Percentiles rank a stretch among this genome's conserved stretches.
These are phyloP conservation scores for Crithidia expoeki DNA, from an alignment of 208 protist genomes.

Conservation along the genomic window DNA sequence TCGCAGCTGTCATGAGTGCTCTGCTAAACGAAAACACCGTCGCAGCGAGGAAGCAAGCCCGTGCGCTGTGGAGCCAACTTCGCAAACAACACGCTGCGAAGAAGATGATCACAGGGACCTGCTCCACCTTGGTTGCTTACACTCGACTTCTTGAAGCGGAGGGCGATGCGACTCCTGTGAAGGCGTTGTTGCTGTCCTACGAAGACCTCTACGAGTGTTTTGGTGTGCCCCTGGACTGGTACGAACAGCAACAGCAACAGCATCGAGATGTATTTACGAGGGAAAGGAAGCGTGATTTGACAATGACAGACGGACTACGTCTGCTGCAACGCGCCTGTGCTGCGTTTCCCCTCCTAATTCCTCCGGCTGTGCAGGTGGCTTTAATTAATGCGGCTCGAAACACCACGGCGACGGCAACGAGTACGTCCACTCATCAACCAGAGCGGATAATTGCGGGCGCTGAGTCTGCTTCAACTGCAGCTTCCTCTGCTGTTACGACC, in stretches of 20 bases:
- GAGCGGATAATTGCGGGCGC: neutral
- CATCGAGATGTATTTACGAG: neutral
- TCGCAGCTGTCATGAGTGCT: conserved; percentile 64
- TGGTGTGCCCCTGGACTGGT: conserved; percentile 41
- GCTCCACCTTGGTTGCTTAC: conserved; percentile 34
- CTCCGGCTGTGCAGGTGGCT: conserved; percentile 17
- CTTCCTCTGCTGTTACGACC: neutral
- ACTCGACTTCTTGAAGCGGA: conserved; percentile 32
- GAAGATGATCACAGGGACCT: conserved; percentile 35
- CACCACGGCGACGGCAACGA: neutral
- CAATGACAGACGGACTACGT: neutral
- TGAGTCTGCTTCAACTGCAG: neutral
- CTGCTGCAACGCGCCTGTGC: conserved; percentile 8
- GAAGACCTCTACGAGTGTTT: conserved; percentile 48
- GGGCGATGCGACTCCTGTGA: conserved; percentile 24
- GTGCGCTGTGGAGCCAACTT: conserved; percentile 41
- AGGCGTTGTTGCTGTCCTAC: conserved; percentile 38
- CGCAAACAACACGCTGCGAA: conserved; percentile 10
- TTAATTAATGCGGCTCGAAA: neutral
- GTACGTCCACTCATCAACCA: neutral
- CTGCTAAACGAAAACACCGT: conserved; percentile 30
- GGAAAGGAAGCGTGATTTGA: neutral
- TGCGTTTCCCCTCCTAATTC: conserved; percentile 22
- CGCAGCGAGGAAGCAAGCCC: conserved; percentile 27
- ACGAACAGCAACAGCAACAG: conserved; percentile 1